phyloP scores from a whole-genome alignment of 495 filamentous ascomycete genomes.

The Penicillium daleae region DNA sequence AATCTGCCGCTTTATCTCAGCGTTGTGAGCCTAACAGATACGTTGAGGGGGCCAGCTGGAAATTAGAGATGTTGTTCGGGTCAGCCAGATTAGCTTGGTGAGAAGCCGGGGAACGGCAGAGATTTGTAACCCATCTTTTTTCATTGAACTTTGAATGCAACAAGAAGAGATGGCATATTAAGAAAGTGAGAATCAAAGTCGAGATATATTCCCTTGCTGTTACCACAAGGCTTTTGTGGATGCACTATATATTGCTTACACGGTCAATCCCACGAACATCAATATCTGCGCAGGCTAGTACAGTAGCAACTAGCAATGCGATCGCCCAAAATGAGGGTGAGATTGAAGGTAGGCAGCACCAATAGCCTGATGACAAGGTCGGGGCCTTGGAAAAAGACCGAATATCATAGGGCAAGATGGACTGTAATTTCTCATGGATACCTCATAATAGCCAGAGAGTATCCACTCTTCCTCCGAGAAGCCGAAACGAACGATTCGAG shows the following conservation, averaged over 20 bases:
- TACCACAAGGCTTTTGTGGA: too few species aligned
- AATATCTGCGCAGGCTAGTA: too few species aligned
- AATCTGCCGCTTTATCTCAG: conserved; percentile 6
- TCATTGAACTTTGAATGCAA: not conserved
- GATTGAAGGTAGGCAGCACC: too few species aligned
- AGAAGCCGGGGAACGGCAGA: not conserved
- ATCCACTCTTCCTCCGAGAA: not conserved
- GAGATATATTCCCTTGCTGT: too few species aligned
- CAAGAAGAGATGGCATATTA: not conserved
- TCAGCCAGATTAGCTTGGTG: not conserved
- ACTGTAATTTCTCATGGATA: too few species aligned
- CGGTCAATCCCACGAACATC: too few species aligned
- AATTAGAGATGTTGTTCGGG: not conserved
- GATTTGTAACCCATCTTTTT: not conserved
- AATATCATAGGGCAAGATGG: too few species aligned
- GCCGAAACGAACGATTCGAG: conserved; percentile 17
- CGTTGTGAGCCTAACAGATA: conserved; percentile 1
- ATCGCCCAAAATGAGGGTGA: too few species aligned
- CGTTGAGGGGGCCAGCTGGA: not conserved
- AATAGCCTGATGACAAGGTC: too few species aligned
- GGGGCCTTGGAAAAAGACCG: too few species aligned
- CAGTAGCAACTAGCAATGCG: too few species aligned
- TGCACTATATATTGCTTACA: too few species aligned
- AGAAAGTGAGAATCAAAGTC: not conserved
- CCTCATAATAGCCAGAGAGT: not conserved